Evolutionary conservation across 176 grass and related monocot species (phyloP).

Genomic region (Hordeum vulgare): DNA sequence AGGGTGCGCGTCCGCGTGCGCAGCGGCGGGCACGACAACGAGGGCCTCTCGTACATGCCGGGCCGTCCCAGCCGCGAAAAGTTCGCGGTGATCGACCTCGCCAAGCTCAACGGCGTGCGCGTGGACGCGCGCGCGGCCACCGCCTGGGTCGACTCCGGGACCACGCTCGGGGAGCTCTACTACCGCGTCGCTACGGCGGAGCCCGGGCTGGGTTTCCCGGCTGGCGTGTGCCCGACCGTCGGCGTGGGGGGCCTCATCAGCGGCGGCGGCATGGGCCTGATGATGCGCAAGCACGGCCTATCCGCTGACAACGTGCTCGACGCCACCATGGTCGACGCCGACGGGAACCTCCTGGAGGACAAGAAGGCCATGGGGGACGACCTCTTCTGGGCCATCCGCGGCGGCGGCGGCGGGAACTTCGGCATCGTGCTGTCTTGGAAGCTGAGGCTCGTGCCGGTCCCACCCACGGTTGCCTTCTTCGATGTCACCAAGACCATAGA

Average conservation of each 20-base stretch:
- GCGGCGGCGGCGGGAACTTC: conserved; percentile 25
- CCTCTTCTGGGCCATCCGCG: conserved; percentile 31
- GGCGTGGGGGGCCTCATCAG: background rate
- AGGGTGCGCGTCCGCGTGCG: conserved; percentile 37
- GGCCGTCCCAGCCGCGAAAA: background rate
- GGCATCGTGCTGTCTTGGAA: conserved; percentile 31
- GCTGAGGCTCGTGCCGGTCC: conserved; percentile 19
- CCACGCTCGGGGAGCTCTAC: background rate
- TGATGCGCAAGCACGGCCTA: background rate
- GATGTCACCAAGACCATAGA: background rate
- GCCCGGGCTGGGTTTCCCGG: background rate
- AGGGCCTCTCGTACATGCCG: conserved; percentile 60
- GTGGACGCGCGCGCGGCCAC: background rate
- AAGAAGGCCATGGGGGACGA: conserved; percentile 34
- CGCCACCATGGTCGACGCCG: background rate
- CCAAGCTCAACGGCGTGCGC: background rate
- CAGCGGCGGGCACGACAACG: conserved; percentile 70
- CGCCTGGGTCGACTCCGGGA: background rate
- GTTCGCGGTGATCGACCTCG: conserved; percentile 35
- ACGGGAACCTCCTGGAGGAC: background rate
- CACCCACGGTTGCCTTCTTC: conserved; percentile 7
- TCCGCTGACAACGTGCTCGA: background rate
- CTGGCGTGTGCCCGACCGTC: background rate
- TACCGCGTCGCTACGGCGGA: background rate
- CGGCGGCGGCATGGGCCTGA: background rate